These are phyloP conservation scores for Magnolia kwangsiensis DNA, from an alignment of 164 flowering plant species.

Conservation along the genomic window DNA sequence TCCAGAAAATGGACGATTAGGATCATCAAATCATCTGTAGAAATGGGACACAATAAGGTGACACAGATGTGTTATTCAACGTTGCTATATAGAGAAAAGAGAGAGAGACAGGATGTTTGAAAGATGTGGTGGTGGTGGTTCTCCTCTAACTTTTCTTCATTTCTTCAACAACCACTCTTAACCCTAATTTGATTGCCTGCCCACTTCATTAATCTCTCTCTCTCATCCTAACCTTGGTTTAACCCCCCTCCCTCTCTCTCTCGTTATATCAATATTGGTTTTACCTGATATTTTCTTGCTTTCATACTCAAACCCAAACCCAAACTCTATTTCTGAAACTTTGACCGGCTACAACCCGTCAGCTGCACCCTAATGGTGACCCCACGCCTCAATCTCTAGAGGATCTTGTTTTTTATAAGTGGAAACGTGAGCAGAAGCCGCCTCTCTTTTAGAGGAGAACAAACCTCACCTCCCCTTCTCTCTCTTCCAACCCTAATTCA, in stretches of 20 bases:
- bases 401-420: conserved; percentile 20
- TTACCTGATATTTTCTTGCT: conserved; percentile 2
- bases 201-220: neutral
- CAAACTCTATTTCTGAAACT: conserved; percentile 7
- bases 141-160: neutral
- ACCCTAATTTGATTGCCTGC: conserved; percentile 13
- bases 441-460: conserved; percentile 31
- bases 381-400: conserved; percentile 22
- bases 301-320: conserved; percentile 7
- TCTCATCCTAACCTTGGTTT: neutral
- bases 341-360: conserved; percentile 14
- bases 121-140: neutral
- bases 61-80: neutral
- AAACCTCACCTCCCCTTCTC: neutral
- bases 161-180: conserved; percentile 3
- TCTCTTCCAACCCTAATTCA: conserved; percentile 19
- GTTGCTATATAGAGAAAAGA: neutral
- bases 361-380: conserved; percentile 21
- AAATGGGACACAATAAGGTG: too few relatives aligned
- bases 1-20: too few relatives aligned
- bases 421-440: conserved; percentile 27
- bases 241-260: conserved; percentile 1
- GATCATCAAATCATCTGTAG: too few relatives aligned
- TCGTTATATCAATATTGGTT: neutral
- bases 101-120: neutral